These are phyloP conservation scores for California macrophylla DNA, from an alignment of 441 rosid genomes.

Conservation along the genomic window DNA sequence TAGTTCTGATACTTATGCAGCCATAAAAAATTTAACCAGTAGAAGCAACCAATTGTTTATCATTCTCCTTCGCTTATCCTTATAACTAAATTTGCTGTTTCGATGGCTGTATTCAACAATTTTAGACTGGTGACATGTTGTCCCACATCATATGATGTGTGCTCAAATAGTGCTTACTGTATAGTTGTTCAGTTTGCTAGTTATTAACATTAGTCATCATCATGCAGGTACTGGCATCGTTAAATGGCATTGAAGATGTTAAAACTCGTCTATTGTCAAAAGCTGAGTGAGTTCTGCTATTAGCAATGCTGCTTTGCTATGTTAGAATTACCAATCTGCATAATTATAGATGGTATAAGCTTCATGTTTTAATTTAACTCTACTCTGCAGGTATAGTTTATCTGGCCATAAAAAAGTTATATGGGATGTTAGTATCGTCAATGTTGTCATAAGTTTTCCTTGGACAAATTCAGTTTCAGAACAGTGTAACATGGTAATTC, in stretches of 20 bases:
- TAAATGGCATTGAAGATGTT: constrained; percentile 57
- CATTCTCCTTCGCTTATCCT: neutral
- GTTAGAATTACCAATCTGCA: neutral
- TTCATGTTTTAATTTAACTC: constrained; percentile 11
- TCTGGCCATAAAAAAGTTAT: constrained; percentile 48
- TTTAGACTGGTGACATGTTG: neutral
- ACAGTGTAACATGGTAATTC: constrained; percentile 55
- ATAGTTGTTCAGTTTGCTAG: neutral
- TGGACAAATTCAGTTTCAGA: constrained; percentile 39
- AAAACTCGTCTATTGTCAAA: constrained; percentile 61
- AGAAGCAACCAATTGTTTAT: neutral
- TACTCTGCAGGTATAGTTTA: constrained; percentile 53
- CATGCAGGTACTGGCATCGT: constrained; percentile 60
- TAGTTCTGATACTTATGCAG: neutral
- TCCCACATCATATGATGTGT: neutral
- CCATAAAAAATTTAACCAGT: neutral
- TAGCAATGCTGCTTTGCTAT: neutral
- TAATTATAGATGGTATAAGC: neutral
- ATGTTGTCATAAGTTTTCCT: constrained; percentile 44
- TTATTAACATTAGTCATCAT: constrained; percentile 12
- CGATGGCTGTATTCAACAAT: neutral
- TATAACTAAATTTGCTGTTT: neutral
- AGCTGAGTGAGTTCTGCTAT: constrained; percentile 51
- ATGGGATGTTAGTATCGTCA: constrained; percentile 53
- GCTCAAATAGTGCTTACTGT: neutral